A percentile compares a stretch with the other conserved stretches of the same genome.
phyloP scores from a whole-genome alignment of 2,329 filamentous ascomycete genomes.

The Phyllosticta citriasiana region DNA sequence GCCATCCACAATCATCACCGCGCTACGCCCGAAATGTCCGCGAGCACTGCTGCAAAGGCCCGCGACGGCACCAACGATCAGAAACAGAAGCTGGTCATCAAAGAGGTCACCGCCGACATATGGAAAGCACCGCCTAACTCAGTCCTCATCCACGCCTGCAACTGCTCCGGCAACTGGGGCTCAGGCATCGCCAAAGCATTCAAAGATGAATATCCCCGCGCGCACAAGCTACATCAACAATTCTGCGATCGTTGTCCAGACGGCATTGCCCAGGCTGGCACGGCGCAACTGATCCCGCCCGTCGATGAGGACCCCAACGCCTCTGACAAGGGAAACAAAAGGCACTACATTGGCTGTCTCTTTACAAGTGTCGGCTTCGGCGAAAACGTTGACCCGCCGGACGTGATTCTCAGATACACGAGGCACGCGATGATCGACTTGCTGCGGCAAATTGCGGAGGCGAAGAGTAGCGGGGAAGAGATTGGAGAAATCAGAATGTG shows the following conservation, averaged over 20 bases:
- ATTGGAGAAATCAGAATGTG: conserved; percentile 37
- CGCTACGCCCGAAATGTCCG: background rate
- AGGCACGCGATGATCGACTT: conserved; percentile 39
- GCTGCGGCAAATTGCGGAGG: conserved; percentile 31
- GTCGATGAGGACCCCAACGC: conserved; percentile 23
- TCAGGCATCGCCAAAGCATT: conserved; percentile 48
- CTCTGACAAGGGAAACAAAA: background rate
- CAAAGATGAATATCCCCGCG: conserved; percentile 39
- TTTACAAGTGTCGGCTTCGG: conserved; percentile 47
- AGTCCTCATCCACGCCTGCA: conserved; percentile 51
- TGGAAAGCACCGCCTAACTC: conserved; percentile 42
- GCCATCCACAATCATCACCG: background rate
- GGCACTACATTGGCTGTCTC: conserved; percentile 49
- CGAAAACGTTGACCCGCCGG: conserved; percentile 29
- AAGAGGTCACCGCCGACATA: conserved; percentile 34
- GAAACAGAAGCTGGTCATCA: conserved; percentile 2
- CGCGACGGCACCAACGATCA: background rate
- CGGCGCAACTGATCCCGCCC: conserved; percentile 45
- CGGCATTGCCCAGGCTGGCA: conserved; percentile 30
- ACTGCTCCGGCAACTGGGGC: conserved; percentile 48
- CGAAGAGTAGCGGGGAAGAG: conserved; percentile 15
- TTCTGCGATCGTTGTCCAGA: conserved; percentile 34
- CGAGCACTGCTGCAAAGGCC: background rate
- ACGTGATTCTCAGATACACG: conserved; percentile 41
- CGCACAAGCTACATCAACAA: conserved; percentile 36